Evolutionary conservation across 176 grass and related monocot species (phyloP).

Genomic region (Pontederia crassipes): DNA sequence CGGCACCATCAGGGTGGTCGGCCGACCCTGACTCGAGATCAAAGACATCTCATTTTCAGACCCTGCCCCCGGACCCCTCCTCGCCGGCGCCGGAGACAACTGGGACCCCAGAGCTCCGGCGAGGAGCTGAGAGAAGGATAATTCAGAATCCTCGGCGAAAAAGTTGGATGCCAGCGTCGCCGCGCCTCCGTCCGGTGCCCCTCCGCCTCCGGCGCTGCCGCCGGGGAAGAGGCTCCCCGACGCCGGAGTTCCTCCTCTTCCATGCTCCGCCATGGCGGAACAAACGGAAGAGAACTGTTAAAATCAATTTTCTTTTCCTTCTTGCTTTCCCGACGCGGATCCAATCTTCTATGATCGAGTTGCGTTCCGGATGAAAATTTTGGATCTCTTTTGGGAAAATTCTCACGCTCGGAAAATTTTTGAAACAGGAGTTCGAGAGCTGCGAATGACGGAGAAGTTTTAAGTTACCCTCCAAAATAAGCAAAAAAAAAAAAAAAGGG

Average conservation of each 20-base stretch:
- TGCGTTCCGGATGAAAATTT: no score
- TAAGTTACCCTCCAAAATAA: no score
- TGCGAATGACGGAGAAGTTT: no score
- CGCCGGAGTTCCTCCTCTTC: not conserved
- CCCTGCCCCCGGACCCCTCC: not conserved
- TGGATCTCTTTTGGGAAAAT: no score
- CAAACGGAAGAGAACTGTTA: not conserved
- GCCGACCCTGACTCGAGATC: not conserved
- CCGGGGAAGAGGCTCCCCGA: not conserved
- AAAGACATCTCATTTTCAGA: slow-evolving; percentile 3
- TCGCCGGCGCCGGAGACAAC: not conserved
- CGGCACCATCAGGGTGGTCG: not conserved
- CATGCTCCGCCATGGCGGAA: slow-evolving; percentile 1
- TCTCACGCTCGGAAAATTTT: no score
- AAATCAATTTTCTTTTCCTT: not conserved
- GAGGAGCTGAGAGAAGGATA: slow-evolving; percentile 15
- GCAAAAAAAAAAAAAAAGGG: no score
- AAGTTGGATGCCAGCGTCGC: slow-evolving; percentile 3
- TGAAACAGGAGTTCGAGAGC: no score
- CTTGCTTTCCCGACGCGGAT: no score
- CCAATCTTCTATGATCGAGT: no score
- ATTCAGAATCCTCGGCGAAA: not conserved
- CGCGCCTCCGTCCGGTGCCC: not conserved
- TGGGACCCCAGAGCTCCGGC: not conserved
- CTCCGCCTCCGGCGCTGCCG: slow-evolving; percentile 3